Evolutionary conservation across 2,329 filamentous ascomycete species (phyloP).

Genomic region (Diaporthe sp.): DNA sequence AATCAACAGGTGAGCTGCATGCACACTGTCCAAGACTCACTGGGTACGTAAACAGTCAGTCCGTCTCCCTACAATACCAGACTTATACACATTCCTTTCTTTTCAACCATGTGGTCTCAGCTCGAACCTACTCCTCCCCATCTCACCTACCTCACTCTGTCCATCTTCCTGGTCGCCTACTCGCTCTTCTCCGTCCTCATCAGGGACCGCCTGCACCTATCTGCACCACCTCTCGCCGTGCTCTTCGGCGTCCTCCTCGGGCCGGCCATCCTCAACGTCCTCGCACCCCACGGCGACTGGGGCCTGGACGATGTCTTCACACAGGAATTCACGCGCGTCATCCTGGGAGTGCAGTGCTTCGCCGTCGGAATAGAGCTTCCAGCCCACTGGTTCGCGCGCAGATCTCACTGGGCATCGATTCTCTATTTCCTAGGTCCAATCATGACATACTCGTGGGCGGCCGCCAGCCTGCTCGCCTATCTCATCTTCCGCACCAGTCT

Average conservation of each 20-base stretch:
- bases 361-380: slow-evolving; percentile 80
- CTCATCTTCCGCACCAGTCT: slow-evolving; percentile 70
- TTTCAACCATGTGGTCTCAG: slow-evolving; percentile 35
- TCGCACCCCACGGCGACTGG: slow-evolving; percentile 30
- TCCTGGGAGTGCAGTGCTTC: slow-evolving; percentile 80
- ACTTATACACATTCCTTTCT: not conserved
- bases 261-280: slow-evolving; percentile 22
- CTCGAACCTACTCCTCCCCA: slow-evolving; percentile 35
- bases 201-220: slow-evolving; percentile 36
- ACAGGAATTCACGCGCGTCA: slow-evolving; percentile 75
- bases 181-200: slow-evolving; percentile 35
- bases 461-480: slow-evolving; percentile 72
- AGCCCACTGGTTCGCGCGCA: slow-evolving; percentile 48
- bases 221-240: slow-evolving; percentile 33
- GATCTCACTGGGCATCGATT: slow-evolving; percentile 49
- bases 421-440: slow-evolving; percentile 73
- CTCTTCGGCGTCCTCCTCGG: slow-evolving; percentile 36
- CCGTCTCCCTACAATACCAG: not conserved
- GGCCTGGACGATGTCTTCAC: slow-evolving; percentile 30
- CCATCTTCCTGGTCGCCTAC: slow-evolving; percentile 33
- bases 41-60: not conserved
- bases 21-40: not conserved
- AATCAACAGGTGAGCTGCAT: not conserved
- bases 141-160: slow-evolving; percentile 31
- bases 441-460: slow-evolving; percentile 78